Base-by-base conservation (phyloP, 2,329 filamentous ascomycete species). In the Microdochium bolleyi region DNA sequence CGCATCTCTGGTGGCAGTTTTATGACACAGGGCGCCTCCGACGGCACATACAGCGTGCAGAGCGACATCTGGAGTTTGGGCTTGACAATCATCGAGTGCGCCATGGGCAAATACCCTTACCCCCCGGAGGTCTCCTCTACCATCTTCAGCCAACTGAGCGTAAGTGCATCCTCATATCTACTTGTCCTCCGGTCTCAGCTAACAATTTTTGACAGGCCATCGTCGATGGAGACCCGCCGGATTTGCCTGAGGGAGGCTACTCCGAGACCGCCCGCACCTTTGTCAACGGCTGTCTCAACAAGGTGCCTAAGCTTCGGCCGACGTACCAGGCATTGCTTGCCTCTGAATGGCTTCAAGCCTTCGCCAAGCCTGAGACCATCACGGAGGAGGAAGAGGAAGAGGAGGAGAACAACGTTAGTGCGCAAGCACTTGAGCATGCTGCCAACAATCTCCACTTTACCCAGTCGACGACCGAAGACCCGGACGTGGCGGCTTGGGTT, bases 41-140 rank as follows among this genome's bases (percentile, higher is more conserved):
- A 86, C 54, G 92, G 92, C 53, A 95, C 92, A 2, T 99, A 99
- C 70, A 95, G 89, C 67, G 94, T 99, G 38, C 94, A 97, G 71
- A 96, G 90, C 66, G 94, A 99, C 66, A 92, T 99, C 55, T 99
- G 94, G 94, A 96, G 90, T 69, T 72, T 99, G 60, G 94, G 94
- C 16, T 70, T 99, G 65, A 95, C 90, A 25, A 87, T 99, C 58
- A 95, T 99, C 61, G 94, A 99, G 70, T 97, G 92, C 68, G 92
- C 92, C 24, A 84, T 95, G 76, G 94, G 94, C 48, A 82, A 86
- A 61, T 99, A 99, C 68, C 94, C 94, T 1, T 99, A 99, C 63
- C 92, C 94, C 3, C 92, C 94, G 0, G 94, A 99, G 69, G 94
- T 95, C 1, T 97, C 95, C 59, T 94, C 92, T 67, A 97, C 96